Evolutionary conservation across 1,284 basidiomycete species (phyloP).

Genomic region (Lentinus polychrous): DNA sequence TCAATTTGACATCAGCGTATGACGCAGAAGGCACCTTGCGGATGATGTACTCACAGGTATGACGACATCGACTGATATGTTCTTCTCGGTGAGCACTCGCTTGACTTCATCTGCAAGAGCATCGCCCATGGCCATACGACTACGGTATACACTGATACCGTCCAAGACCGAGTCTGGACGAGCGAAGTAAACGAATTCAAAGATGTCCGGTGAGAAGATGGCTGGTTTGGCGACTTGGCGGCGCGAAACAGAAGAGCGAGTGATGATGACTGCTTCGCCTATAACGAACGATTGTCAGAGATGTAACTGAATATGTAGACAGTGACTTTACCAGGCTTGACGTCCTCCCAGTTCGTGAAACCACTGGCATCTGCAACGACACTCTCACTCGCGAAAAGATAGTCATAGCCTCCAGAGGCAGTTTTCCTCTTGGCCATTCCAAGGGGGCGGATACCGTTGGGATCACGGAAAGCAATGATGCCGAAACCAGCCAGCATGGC

Average conservation of each 20-base stretch:
- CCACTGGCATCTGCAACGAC: constrained; percentile 93
- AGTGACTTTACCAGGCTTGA: constrained; percentile 70
- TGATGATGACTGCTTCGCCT: constrained; percentile 97
- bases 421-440: constrained; percentile 71
- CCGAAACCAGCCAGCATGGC: constrained; percentile 99
- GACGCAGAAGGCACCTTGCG: not conserved
- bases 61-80: constrained; percentile 85
- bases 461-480: constrained; percentile 97
- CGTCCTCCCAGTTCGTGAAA: constrained; percentile 90
- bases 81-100: constrained; percentile 63
- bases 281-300: not conserved
- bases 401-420: constrained; percentile 59
- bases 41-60: constrained; percentile 69
- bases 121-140: constrained; percentile 99
- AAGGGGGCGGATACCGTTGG: constrained; percentile 95
- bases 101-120: constrained; percentile 85
- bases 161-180: constrained; percentile 97
- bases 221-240: constrained; percentile 67
- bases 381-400: constrained; percentile 92
- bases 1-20: not conserved
- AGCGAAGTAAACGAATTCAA: constrained; percentile 99
- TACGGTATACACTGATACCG: constrained; percentile 95
- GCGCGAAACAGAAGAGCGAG: constrained; percentile 66
- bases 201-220: constrained; percentile 95
- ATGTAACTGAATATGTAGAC: not conserved